These are phyloP conservation scores for Solanum appendiculatum DNA, from an alignment of 257 asterid genomes.

Conservation along the genomic window DNA sequence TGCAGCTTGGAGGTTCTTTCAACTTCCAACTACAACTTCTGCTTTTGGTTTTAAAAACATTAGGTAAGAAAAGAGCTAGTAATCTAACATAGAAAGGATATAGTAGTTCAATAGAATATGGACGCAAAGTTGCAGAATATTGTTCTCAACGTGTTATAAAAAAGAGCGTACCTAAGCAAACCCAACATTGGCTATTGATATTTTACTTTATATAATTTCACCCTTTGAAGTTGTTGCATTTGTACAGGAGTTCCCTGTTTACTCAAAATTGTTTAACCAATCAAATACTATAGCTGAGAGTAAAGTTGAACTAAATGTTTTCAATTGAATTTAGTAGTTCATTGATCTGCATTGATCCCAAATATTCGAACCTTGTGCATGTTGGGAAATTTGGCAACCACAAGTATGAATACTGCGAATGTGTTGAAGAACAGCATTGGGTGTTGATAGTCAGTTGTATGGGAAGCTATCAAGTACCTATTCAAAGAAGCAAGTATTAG, in stretches of 20 bases:
- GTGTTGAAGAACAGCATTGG: slow-evolving; percentile 91
- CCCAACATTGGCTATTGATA: background rate
- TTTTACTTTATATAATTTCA: background rate
- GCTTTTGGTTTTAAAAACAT: background rate
- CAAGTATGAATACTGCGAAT: slow-evolving; percentile 67
- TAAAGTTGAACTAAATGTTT: background rate
- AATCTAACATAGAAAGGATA: background rate
- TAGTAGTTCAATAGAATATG: background rate
- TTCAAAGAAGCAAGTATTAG: background rate
- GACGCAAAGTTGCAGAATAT: background rate
- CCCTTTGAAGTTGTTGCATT: background rate
- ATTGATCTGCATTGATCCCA: slow-evolving; percentile 81
- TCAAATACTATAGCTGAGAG: background rate
- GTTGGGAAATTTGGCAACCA: slow-evolving; percentile 88
- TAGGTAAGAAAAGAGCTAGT: too few relatives aligned
- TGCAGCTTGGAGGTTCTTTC: background rate
- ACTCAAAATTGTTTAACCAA: background rate
- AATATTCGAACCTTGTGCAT: slow-evolving; percentile 99
- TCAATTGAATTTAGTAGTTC: slow-evolving; percentile 12
- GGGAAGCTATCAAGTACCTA: slow-evolving; percentile 94
- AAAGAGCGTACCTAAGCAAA: background rate
- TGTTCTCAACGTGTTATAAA: background rate
- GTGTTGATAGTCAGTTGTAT: slow-evolving; percentile 80
- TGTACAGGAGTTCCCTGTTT: background rate
- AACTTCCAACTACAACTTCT: background rate